phyloP scores from a whole-genome alignment of 148 eudicot species.

The Cornus florida region DNA sequence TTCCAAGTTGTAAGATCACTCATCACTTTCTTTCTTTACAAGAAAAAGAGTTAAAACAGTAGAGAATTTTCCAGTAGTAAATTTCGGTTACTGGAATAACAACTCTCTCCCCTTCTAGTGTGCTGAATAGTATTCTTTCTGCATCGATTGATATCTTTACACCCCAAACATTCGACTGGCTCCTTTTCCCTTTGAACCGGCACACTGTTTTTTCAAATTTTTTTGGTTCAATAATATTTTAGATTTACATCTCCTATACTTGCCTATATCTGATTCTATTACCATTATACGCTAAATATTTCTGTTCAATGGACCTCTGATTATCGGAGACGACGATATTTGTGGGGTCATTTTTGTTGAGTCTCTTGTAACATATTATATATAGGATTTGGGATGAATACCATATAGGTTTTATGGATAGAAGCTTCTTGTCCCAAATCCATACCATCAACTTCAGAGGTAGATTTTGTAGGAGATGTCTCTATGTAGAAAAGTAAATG shows the following conservation, averaged over 20 bases:
- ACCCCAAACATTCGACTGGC: not conserved
- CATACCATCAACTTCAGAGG: not conserved
- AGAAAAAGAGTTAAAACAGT: not conserved
- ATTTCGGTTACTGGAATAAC: too few relatives aligned
- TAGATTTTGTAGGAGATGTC: not conserved
- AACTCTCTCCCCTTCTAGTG: too few relatives aligned
- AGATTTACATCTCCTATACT: not conserved
- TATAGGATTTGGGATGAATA: too few relatives aligned
- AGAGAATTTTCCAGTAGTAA: too few relatives aligned
- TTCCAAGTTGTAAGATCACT: not conserved
- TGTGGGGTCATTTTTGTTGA: too few relatives aligned
- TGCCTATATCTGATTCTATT: too few relatives aligned
- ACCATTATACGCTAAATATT: too few relatives aligned
- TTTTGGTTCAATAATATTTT: too few relatives aligned
- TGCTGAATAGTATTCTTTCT: not conserved
- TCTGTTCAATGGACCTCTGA: too few relatives aligned
- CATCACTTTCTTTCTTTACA: not conserved
- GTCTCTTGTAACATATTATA: not conserved
- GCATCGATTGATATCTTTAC: not conserved
- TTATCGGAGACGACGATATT: too few relatives aligned
- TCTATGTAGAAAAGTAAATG: not conserved
- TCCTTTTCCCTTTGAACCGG: not conserved
- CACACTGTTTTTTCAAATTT: not conserved
- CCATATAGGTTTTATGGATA: not conserved
- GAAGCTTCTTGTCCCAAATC: not conserved